Evolutionary conservation across 1,139 yeast species (phyloP).

Genomic region (Taiozyma onychis): DNA sequence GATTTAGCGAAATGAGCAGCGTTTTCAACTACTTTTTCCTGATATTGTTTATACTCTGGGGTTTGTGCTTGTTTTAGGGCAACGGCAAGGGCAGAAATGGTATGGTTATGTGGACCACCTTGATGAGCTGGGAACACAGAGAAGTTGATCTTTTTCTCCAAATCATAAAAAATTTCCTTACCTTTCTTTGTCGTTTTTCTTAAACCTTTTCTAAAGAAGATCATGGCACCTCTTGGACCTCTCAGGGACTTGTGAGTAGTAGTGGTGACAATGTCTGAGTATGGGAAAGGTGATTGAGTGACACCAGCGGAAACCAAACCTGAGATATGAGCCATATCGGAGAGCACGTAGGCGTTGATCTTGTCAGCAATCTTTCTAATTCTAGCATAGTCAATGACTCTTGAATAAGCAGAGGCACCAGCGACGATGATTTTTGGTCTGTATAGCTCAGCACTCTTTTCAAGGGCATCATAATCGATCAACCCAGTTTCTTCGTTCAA

Average conservation of each 20-base stretch:
- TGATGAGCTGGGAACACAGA: conserved; percentile 98
- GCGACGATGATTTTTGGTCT: conserved; percentile 95
- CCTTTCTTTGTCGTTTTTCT: conserved; percentile 82
- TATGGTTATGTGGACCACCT: conserved; percentile 99
- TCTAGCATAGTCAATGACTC: conserved; percentile 85
- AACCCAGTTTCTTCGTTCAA: conserved; percentile 79
- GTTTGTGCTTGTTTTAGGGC: conserved; percentile 86
- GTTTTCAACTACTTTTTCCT: conserved; percentile 72
- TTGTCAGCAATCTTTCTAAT: conserved; percentile 86
- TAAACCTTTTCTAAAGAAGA: conserved; percentile 90
- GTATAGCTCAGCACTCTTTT: conserved; percentile 75
- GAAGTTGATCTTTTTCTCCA: conserved; percentile 87
- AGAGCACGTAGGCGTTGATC: conserved; percentile 86
- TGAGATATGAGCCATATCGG: conserved; percentile 96
- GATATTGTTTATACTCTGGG: conserved; percentile 85
- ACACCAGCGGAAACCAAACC: conserved; percentile 94
- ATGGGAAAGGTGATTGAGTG: conserved; percentile 87
- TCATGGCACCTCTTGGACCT: conserved; percentile 99
- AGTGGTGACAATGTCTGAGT: conserved; percentile 93
- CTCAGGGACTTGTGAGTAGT: conserved; percentile 96
- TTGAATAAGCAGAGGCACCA: conserved; percentile 94
- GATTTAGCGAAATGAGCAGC: conserved; percentile 74
- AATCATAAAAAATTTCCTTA: conserved; percentile 78
- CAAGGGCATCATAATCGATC: conserved; percentile 87
- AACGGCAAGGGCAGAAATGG: conserved; percentile 91